Evolutionary conservation across 2,329 filamentous ascomycete species (phyloP).

Genomic region (Ophiostoma sp.): DNA sequence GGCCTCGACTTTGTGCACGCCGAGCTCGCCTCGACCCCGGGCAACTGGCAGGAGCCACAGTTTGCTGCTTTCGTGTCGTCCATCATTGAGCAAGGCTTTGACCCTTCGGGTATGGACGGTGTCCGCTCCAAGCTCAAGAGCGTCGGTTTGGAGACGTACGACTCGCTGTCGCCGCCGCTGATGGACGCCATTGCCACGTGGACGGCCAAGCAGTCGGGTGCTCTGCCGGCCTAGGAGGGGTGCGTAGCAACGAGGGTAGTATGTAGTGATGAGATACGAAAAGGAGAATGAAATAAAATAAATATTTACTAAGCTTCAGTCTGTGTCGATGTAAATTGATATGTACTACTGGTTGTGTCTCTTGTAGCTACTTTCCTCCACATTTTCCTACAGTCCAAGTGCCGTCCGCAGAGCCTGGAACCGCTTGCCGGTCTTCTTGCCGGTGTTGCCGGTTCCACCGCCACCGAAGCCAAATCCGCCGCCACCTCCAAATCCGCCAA

Average conservation of each 20-base stretch:
- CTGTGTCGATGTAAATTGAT: too few relatives aligned
- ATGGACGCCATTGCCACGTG: slow-evolving; percentile 64
- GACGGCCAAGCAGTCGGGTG: slow-evolving; percentile 51
- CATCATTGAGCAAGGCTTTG: slow-evolving; percentile 67
- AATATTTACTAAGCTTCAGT: too few relatives aligned
- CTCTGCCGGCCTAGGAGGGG: slow-evolving; percentile 29
- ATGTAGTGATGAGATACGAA: too few relatives aligned
- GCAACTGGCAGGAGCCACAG: slow-evolving; percentile 69
- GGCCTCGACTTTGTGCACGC: slow-evolving; percentile 69
- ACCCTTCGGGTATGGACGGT: slow-evolving; percentile 54
- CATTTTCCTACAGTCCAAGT: neutral
- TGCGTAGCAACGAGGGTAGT: too few relatives aligned
- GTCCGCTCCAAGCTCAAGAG: slow-evolving; percentile 55
- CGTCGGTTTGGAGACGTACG: slow-evolving; percentile 62
- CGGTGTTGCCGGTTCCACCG: slow-evolving; percentile 6
- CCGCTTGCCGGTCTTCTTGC: slow-evolving; percentile 13
- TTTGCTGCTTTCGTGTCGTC: slow-evolving; percentile 69
- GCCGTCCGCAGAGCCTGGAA: neutral
- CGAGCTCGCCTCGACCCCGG: slow-evolving; percentile 55
- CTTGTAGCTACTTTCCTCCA: too few relatives aligned
- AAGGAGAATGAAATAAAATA: too few relatives aligned
- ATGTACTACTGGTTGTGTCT: too few relatives aligned
- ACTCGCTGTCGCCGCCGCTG: slow-evolving; percentile 59
- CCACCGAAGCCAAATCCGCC: slow-evolving; percentile 7
- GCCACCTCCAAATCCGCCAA: slow-evolving; percentile 17